Conservation (phyloP, 805 yeast genomes). For the Metschnikowia continentalis region DNA sequence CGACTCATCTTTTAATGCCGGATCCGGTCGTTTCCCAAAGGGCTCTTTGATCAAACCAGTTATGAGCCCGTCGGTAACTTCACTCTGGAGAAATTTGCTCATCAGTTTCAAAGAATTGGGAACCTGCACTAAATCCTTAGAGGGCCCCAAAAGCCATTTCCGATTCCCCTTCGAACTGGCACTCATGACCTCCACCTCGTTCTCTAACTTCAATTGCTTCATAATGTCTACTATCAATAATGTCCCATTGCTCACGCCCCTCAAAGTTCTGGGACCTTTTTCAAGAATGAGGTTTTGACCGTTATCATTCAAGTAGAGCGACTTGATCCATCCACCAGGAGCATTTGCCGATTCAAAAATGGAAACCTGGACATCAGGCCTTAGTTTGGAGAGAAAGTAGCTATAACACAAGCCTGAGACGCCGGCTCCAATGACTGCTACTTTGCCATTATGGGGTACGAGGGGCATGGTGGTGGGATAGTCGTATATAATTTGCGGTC, state of each 20-base stretch:
- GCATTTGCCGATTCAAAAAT: conserved; percentile 53
- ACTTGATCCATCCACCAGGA: conserved; percentile 78
- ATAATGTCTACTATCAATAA: conserved; percentile 61
- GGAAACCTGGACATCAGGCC: conserved; percentile 71
- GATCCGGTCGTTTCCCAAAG: conserved; percentile 28
- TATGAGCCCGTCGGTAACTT: conserved; percentile 43
- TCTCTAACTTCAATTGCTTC: conserved; percentile 41
- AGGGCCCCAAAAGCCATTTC: conserved; percentile 55
- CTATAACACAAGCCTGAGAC: conserved; percentile 78
- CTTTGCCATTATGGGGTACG: conserved; percentile 34
- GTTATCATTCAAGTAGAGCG: conserved; percentile 35
- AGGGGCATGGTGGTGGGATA: conserved; percentile 13
- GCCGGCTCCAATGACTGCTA: conserved; percentile 85
- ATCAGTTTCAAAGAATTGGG: conserved; percentile 41
- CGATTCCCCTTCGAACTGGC: conserved; percentile 60
- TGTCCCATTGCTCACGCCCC: conserved; percentile 81
- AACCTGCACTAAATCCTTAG: conserved; percentile 48
- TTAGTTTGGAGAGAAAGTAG: conserved; percentile 59
- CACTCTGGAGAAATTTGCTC: conserved; percentile 34
- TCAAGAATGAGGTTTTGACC: conserved; percentile 47
- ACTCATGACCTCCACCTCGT: conserved; percentile 57
- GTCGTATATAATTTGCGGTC: neutral
- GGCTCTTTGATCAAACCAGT: conserved; percentile 50
- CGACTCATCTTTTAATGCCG: conserved; percentile 53
- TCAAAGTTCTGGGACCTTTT: conserved; percentile 85